A percentile compares a stretch with the other conserved stretches of the same genome.
Evolutionary conservation across 2,329 filamentous ascomycete species (phyloP).

Genomic region (Exophiala lecanii-corni): DNA sequence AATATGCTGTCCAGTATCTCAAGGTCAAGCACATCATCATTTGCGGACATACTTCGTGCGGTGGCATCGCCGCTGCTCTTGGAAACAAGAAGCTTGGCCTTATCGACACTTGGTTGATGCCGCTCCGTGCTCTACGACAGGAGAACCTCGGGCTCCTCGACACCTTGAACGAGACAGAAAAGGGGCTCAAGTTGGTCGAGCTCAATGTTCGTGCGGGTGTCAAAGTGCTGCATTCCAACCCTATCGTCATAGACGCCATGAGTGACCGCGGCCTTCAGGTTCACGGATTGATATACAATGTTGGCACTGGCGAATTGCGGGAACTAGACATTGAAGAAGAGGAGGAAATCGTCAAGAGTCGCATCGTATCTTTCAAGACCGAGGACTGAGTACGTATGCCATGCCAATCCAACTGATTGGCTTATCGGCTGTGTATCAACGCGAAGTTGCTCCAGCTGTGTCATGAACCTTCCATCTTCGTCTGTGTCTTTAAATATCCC

Average conservation of each 20-base stretch:
- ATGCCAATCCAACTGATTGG: too few species aligned
- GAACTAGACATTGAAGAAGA: slow-evolving; percentile 46
- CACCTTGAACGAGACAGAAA: slow-evolving; percentile 43
- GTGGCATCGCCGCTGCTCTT: slow-evolving; percentile 53
- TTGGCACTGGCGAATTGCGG: slow-evolving; percentile 51
- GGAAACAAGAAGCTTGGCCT: slow-evolving; percentile 54
- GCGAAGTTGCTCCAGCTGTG: too few species aligned
- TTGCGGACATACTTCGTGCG: slow-evolving; percentile 58
- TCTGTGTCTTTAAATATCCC: too few species aligned
- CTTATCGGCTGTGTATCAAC: too few species aligned
- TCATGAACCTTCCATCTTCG: too few species aligned
- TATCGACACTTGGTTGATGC: slow-evolving; percentile 59
- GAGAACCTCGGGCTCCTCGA: slow-evolving; percentile 50
- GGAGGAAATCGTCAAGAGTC: slow-evolving; percentile 35
- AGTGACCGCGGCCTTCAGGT: slow-evolving; percentile 65
- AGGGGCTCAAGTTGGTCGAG: slow-evolving; percentile 63
- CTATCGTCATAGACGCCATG: slow-evolving; percentile 65
- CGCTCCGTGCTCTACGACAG: slow-evolving; percentile 51
- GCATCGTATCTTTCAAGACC: slow-evolving; percentile 38
- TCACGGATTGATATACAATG: slow-evolving; percentile 74
- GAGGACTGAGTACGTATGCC: slow-evolving; percentile 11
- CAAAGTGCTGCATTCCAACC: slow-evolving; percentile 63
- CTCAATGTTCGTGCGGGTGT: slow-evolving; percentile 70
- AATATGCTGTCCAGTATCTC: slow-evolving; percentile 70
- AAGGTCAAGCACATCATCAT: slow-evolving; percentile 61